Conservation (phyloP, 352 stramenopile species). For the Heterotrichella gracilis region DNA sequence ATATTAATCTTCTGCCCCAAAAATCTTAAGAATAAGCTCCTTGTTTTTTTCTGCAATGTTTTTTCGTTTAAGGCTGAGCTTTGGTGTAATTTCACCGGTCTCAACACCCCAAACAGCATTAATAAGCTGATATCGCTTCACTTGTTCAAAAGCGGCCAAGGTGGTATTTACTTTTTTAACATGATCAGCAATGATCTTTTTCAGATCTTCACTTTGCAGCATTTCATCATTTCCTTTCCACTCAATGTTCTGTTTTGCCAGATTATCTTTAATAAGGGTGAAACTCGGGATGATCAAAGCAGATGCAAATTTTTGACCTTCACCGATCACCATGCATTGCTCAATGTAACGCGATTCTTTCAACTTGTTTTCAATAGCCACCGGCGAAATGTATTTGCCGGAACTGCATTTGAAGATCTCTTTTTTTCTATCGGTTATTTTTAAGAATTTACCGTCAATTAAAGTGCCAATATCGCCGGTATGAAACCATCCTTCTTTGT, state of each 20-base stretch:
- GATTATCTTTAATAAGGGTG: not conserved
- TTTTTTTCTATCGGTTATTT: constrained; percentile 13
- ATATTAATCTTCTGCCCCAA: not conserved
- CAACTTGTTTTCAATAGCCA: not conserved
- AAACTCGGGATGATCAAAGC: not conserved
- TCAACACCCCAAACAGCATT: constrained; percentile 1
- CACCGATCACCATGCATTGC: not conserved
- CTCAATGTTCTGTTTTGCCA: not conserved
- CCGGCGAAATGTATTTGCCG: constrained; percentile 12
- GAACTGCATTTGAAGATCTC: not conserved
- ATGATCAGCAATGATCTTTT: not conserved
- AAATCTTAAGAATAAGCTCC: not conserved
- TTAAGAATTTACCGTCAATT: constrained; percentile 4
- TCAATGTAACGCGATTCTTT: not conserved
- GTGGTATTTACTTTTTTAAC: not conserved
- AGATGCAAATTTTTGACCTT: constrained; percentile 13
- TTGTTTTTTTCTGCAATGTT: constrained; percentile 10
- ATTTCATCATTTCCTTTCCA: not conserved
- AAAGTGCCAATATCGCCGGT: constrained; percentile 9
- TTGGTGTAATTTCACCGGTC: not conserved
- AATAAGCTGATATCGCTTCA: not conserved
- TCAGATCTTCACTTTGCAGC: not conserved
- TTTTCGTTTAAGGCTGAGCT: constrained; percentile 10
- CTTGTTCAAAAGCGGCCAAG: not conserved
- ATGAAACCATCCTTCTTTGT: constrained; percentile 11